Percentiles rank a stretch among this genome's conserved stretches.
phyloP scores from a whole-genome alignment of 75 land plant species.

The Picea glauca region DNA sequence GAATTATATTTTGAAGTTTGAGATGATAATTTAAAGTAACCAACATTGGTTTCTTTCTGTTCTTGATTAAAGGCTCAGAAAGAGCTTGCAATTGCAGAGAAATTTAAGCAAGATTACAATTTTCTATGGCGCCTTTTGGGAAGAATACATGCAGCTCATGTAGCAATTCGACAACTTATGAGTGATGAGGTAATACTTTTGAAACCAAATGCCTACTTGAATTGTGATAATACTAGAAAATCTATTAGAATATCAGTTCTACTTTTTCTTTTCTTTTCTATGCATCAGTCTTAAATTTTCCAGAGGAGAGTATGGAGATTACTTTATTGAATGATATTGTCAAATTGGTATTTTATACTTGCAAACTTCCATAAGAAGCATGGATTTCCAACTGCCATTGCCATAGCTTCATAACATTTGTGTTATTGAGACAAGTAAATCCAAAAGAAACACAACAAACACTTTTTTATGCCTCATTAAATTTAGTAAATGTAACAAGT shows the following conservation, averaged over 20 bases:
- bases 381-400: not conserved
- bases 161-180: conserved; percentile 29
- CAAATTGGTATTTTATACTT: not conserved
- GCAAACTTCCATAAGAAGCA: not conserved
- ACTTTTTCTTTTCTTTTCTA: not conserved
- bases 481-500: too few relatives aligned
- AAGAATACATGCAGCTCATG: conserved; percentile 41
- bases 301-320: not conserved
- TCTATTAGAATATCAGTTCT: not conserved
- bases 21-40: not conserved
- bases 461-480: too few relatives aligned
- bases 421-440: not conserved
- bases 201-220: not conserved
- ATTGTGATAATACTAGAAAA: not conserved
- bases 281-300: not conserved
- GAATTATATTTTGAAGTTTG: not conserved
- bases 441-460: too few relatives aligned
- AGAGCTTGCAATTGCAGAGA: conserved; percentile 34
- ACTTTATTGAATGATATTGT: not conserved
- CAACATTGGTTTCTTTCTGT: conserved; percentile 4
- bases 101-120: conserved; percentile 42
- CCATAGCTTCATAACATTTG: not conserved
- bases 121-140: conserved; percentile 43
- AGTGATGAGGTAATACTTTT: conserved; percentile 18
- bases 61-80: conserved; percentile 25